Evolutionary conservation across 2,329 filamentous ascomycete species (phyloP).

Genomic region (Fonsecaea monophora): DNA sequence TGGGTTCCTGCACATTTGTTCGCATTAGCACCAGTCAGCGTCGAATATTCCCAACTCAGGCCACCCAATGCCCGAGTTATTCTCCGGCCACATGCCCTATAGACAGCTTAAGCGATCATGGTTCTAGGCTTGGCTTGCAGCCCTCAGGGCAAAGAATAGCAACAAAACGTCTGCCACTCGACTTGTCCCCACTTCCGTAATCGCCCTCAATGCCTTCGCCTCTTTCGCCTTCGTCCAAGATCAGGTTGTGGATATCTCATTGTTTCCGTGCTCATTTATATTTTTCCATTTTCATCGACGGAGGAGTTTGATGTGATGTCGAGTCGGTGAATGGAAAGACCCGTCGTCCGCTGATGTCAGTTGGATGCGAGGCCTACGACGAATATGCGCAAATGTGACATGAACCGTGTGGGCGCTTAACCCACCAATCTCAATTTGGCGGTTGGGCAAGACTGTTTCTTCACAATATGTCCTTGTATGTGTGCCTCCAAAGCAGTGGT

Average conservation of each 20-base stretch:
- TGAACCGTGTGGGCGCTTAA: constrained; percentile 34
- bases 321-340: constrained; percentile 1
- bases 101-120: constrained; percentile 2
- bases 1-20: constrained; percentile 25
- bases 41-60: constrained; percentile 9
- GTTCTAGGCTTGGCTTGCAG: constrained; percentile 22
- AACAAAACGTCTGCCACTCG: constrained; percentile 18
- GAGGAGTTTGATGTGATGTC: constrained; percentile 4
- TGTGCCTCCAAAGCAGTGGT: constrained; percentile 14
- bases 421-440: constrained; percentile 31
- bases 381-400: constrained; percentile 28
- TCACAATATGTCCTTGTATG: constrained; percentile 34
- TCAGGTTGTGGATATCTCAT: constrained; percentile 2
- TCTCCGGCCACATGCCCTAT: constrained; percentile 17
- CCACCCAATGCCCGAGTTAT: constrained; percentile 19
- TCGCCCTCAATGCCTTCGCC: constrained; percentile 8
- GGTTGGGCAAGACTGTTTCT: constrained; percentile 19
- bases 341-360: constrained; percentile 18
- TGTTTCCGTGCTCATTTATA: constrained; percentile 8
- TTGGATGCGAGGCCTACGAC: constrained; percentile 5
- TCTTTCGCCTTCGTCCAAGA: constrained; percentile 5
- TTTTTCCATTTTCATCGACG: neutral
- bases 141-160: constrained; percentile 33
- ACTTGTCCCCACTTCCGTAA: constrained; percentile 8
- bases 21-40: constrained; percentile 12